Evolutionary conservation across 345 rosid genomes (phyloP).

Genomic region (Lumnitzera littorea): DNA sequence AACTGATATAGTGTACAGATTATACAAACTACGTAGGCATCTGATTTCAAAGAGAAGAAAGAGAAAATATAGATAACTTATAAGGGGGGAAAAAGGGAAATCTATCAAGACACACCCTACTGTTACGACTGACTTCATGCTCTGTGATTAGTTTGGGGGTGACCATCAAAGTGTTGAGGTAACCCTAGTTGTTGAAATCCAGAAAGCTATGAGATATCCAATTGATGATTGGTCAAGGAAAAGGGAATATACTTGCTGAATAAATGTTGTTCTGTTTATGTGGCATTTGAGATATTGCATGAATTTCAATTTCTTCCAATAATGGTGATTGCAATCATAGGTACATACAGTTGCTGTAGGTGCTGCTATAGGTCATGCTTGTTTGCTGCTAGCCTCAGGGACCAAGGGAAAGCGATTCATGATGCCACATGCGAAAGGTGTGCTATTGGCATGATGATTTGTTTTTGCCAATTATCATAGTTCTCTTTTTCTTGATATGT

Average conservation of each 20-base stretch:
- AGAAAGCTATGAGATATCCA: no score
- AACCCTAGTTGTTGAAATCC: no score
- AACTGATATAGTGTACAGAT: no score
- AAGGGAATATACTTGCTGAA: neutral
- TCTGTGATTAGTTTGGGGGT: no score
- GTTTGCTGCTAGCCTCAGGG: conserved; percentile 81
- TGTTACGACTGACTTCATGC: no score
- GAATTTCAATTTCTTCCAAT: neutral
- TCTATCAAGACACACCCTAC: no score
- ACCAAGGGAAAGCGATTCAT: conserved; percentile 74
- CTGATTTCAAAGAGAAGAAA: no score
- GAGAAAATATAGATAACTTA: no score
- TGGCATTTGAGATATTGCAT: neutral
- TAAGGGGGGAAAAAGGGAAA: no score
- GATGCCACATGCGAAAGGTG: conserved; percentile 92
- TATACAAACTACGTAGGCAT: no score
- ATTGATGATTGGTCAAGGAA: no score
- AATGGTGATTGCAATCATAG: conserved; percentile 27
- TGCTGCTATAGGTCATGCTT: conserved; percentile 75
- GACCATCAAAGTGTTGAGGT: no score
- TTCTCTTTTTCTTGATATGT: neutral
- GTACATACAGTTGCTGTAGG: conserved; percentile 73
- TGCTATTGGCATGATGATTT: conserved; percentile 1
- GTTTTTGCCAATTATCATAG: conserved; percentile 1
- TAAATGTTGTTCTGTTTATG: neutral